Evolutionary conservation across 352 stramenopile genomes (phyloP), one percentile per base, ranked within the genome.

Genomic region (Globisporangium ultimum): DNA sequence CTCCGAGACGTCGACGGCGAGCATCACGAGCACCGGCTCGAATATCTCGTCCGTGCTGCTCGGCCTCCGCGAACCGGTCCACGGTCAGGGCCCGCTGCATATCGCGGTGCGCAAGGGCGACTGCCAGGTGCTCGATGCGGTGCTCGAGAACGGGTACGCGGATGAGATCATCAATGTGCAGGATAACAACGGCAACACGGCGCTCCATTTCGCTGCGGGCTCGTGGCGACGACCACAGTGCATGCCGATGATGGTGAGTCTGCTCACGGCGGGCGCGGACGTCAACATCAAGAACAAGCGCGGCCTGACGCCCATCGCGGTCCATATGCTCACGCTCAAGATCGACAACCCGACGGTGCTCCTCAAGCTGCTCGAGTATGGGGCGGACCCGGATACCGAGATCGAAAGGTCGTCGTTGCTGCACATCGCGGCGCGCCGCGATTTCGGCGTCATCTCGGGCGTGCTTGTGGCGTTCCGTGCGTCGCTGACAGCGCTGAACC

Each of bases 111-210:
- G 84, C 48, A 87, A 87, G 48, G 76, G 84, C 9, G 84, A 93
- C 51, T 58, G 72, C 54, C 78, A 87, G 22, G 70, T 93, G 51
- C 63, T 93, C 28, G 76, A 91, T 36, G 84, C 84, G 28, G 65
- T 93, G 36, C 61, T 93, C 15, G 70, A 82, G 28, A 85, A 88
- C 58, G 78, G 87, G 47, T 88, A 77, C 56, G 76, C 74, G 17
- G 76, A 90, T 34, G 74, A 90, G 61, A 72, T 90, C 24, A 67
- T 92, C 40, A 74, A 91, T 62, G 64, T 81, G 7, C 71, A 74
- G 1, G 84, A 93, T 60, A 83, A 85, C 51, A 91, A 93, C 48
- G 84, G 81, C 49, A 93, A 93, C 70, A 87, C 84, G 58, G 79
- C 81, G 59, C 68, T 93, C 55, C 84, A 93, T 60, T 93, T 93